A percentile compares a stretch with the other conserved stretches of the same genome.
Evolutionary conservation across 768 basidiomycete species (phyloP).

Genomic region (Trametes sanguinea): DNA sequence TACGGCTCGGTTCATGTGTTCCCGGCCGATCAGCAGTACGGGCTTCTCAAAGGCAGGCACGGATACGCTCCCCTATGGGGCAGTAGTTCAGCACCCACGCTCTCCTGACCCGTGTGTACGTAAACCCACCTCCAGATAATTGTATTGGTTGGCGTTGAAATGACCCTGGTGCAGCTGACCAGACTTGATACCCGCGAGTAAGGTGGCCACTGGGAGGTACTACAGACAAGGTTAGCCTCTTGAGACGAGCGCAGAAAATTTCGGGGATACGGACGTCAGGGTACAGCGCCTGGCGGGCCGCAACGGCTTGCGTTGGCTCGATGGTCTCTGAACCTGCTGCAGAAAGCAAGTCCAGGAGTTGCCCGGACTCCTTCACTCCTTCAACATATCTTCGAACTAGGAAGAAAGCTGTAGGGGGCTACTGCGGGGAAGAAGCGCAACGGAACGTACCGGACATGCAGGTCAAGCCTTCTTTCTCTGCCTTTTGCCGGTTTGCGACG

Average conservation of each 20-base stretch:
- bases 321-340: constrained; percentile 62
- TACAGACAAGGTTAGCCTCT: constrained; percentile 34
- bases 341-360: constrained; percentile 82
- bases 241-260: neutral
- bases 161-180: constrained; percentile 88
- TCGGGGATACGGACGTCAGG: constrained; percentile 55
- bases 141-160: constrained; percentile 94
- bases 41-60: constrained; percentile 75
- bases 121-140: constrained; percentile 83
- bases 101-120: neutral
- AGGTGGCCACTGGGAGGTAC: constrained; percentile 75
- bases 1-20: constrained; percentile 95
- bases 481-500: constrained; percentile 76
- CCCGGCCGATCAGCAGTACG: constrained; percentile 81
- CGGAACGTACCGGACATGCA: constrained; percentile 58
- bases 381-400: constrained; percentile 82
- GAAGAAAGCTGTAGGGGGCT: constrained; percentile 1
- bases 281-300: constrained; percentile 64
- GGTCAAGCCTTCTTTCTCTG: constrained; percentile 61
- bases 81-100: neutral
- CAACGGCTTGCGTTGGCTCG: constrained; percentile 59
- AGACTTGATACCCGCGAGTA: constrained; percentile 82
- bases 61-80: constrained; percentile 71
- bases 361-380: constrained; percentile 60
- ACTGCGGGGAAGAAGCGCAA: neutral